These are phyloP conservation scores for Vaucheria bursata DNA, from an alignment of 352 stramenopile genomes.

Conservation along the genomic window DNA sequence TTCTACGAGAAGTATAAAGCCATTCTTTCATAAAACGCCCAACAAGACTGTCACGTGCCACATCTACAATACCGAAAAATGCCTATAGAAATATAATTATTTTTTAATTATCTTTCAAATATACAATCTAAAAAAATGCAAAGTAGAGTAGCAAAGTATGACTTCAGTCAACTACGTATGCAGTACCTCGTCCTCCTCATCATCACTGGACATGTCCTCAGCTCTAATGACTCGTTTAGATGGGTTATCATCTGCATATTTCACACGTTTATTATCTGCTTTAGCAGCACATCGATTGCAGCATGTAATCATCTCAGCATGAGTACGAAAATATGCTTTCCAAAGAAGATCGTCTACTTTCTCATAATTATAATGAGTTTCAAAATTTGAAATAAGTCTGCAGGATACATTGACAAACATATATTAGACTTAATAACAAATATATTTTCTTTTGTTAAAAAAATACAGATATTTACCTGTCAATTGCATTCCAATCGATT, in stretches of 20 bases:
- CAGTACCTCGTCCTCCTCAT: slow-evolving; percentile 55
- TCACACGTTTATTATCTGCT: slow-evolving; percentile 42
- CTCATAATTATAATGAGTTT: slow-evolving; percentile 66
- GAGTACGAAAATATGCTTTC: slow-evolving; percentile 90
- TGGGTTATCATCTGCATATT: slow-evolving; percentile 38
- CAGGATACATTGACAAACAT: not conserved
- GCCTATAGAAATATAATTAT: slow-evolving; percentile 50
- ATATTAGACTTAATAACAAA: not conserved
- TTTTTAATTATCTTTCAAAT: not conserved
- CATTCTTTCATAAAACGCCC: slow-evolving; percentile 86
- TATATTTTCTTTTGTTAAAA: not conserved
- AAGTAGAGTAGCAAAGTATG: too few relatives aligned
- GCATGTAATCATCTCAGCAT: slow-evolving; percentile 79
- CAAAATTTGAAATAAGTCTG: slow-evolving; percentile 19
- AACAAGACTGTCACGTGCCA: slow-evolving; percentile 73
- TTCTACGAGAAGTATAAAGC: slow-evolving; percentile 75
- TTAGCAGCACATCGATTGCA: slow-evolving; percentile 78
- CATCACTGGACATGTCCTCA: slow-evolving; percentile 83
- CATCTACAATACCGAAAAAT: slow-evolving; percentile 80
- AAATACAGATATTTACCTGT: slow-evolving; percentile 56
- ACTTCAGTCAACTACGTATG: too few relatives aligned
- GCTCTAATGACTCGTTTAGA: slow-evolving; percentile 58
- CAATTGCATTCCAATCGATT: slow-evolving; percentile 57
- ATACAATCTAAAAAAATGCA: not conserved
- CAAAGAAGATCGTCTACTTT: slow-evolving; percentile 81